phyloP scores from a whole-genome alignment of 495 filamentous ascomycete genomes.

The Xylona heveae region DNA sequence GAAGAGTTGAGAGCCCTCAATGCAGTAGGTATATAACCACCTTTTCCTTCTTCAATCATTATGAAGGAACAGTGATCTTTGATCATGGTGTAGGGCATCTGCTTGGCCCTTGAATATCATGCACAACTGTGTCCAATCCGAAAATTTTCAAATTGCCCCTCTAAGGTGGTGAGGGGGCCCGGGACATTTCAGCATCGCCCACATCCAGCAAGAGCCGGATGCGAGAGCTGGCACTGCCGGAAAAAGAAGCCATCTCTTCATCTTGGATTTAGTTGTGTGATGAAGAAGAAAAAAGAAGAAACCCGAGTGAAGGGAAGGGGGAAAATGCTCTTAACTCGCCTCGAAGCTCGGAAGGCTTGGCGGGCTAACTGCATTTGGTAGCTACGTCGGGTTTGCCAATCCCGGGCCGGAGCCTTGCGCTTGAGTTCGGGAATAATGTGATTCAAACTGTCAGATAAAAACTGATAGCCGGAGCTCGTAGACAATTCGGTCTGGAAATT shows the following conservation, averaged over 20 bases:
- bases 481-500: too few species aligned
- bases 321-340: neutral
- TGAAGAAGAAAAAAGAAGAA: constrained; percentile 7
- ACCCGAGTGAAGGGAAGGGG: constrained; percentile 2
- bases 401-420: neutral
- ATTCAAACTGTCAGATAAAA: neutral
- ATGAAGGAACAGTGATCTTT: too few species aligned
- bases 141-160: constrained; percentile 21
- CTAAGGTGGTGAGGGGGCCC: constrained; percentile 23
- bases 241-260: constrained; percentile 22
- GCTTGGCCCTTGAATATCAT: too few species aligned
- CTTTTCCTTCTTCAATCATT: too few species aligned
- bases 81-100: too few species aligned
- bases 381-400: neutral
- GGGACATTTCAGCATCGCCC: constrained; percentile 27
- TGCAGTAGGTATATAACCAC: too few species aligned
- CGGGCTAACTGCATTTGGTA: neutral
- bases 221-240: constrained; percentile 17
- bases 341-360: neutral
- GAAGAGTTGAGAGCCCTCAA: too few species aligned
- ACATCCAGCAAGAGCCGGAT: constrained; percentile 12
- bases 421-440: neutral
- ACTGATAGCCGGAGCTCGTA: neutral
- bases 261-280: constrained; percentile 27
- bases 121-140: constrained; percentile 21